Conservation (phyloP, 495 filamentous ascomycete genomes). For the Pseudevernia furfuracea region DNA sequence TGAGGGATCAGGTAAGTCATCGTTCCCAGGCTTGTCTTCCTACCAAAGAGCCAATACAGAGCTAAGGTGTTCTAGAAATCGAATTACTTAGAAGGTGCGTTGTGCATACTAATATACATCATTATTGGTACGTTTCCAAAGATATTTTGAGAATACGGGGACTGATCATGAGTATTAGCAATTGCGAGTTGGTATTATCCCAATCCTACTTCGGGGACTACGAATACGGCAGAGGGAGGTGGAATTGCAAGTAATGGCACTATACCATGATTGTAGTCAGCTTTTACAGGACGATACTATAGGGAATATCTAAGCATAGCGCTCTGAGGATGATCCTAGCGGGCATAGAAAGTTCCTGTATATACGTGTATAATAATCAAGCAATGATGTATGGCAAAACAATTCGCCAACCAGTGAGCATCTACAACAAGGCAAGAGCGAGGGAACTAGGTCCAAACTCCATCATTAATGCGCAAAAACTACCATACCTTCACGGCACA, state of each 20-base stretch:
- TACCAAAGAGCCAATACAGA: background rate
- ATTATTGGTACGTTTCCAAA: conserved; percentile 40
- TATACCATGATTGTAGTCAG: background rate
- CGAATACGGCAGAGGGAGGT: conserved; percentile 4
- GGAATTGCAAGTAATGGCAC: background rate
- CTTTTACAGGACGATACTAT: background rate
- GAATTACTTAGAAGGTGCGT: conserved; percentile 71
- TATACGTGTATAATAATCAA: background rate
- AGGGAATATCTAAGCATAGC: background rate
- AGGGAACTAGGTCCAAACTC: background rate
- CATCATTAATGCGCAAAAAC: background rate
- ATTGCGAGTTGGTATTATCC: conserved; percentile 24
- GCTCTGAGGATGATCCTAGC: background rate
- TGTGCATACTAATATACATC: conserved; percentile 58
- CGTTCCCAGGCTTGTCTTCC: background rate
- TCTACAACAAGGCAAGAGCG: background rate
- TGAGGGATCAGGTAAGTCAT: conserved; percentile 50
- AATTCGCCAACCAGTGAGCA: background rate
- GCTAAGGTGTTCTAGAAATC: conserved; percentile 39
- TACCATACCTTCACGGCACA: background rate
- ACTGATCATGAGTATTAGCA: conserved; percentile 6
- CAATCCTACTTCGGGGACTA: background rate
- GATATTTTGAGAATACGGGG: background rate
- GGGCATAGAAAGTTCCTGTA: background rate
- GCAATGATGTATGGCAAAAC: background rate